Base-by-base conservation (phyloP, 78 protist genomes). In the Mantamonas sphyraenae region DNA sequence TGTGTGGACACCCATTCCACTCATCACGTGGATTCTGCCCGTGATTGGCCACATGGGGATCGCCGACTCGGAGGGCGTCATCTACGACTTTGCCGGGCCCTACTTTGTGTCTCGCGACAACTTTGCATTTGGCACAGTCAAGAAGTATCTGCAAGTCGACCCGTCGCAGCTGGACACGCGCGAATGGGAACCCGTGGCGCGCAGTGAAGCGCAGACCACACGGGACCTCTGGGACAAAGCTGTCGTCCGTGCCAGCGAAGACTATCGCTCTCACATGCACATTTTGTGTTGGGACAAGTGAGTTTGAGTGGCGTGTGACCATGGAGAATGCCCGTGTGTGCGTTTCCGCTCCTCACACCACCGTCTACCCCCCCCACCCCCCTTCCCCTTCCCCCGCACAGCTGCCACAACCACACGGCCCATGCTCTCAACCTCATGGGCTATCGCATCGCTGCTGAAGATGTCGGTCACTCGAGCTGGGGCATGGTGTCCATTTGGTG, bases 21-120 rank as follows among this genome's bases (percentile, higher is more conserved):
- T 65, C 42, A 34, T 81, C 5, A 51, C 78, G 73, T 73, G 80
- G 80, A 1, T 81, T 22, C 56, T 81, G 19, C 86, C 86, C 26
- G 56, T 81, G 56, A 62, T 81, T 7, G 86, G 86, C n/a, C 86
- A 81, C 47, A 68, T 68, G 33, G 86, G 86, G 1, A 73, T 81
- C 20, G 31, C 66, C 0, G 69, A 47, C n/a, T 31, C 58, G 12
- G 22, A 40, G 3, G 86, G 86, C 38, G 34, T 47, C 20, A 59
- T 74, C 62, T 51, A 35, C 45, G 86, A 81, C 68, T 81, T 81
- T 63, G 79, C 86, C 2, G 86, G 86, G 17, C 68, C 80, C 31
- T 75, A 73, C 68, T n/a, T 4, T 3, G 68, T 80, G 10, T 20
- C 28, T 3, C 33, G 8, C 3, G 68, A 47, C 72, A 1, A 7